Base-by-base conservation (phyloP, 2,329 filamentous ascomycete genomes). In the Cryphonectria parasitica region DNA sequence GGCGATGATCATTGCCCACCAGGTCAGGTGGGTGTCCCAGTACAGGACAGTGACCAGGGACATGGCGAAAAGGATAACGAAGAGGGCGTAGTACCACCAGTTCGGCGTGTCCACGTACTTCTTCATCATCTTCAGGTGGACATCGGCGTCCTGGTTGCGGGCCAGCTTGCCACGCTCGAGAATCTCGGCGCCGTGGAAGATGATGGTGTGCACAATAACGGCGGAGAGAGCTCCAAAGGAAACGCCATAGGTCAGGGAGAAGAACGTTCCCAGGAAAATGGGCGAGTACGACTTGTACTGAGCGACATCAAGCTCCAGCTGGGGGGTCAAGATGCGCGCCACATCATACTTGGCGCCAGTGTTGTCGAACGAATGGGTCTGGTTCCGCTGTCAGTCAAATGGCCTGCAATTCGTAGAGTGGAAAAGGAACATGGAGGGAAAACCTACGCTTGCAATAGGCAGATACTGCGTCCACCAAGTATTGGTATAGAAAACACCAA, bases 101-200 rank as follows among this genome's bases (percentile, higher is more conserved):
- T 72, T 67, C 1, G 72, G 72, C 2, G 70, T 71, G 36, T 72
- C 72, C 19, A 15, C 19, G 43, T 73, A 73, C 66, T 73, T 73
- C 28, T 56, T 64, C 70, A 72, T 72, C 70, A 73, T 70, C 70
- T 69, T 73, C 22, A 72, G 65, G 34, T 73, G 72, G 11, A 73
- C 58, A 17, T 73, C 72, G n/a, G 67, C 72, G 15, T 73, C 72
- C 68, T 73, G 70, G 63, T 72, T 70, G n/a, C 72, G 60, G 19
- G 70, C 72, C 52, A 72, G 28, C 60, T 61, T 68, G 36, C 60
- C 63, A 10, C 72, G 74, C 66, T 75, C 76, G 52, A 70, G 74
- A 54, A 76, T 76, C 65, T 76, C 76, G 11, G 73, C 71, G 45
- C 73, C 75, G 68, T 75, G 73, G 71, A 73, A 77, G 2, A 77